Evolutionary conservation across 768 basidiomycete species (phyloP), one percentile per base, ranked within the genome.

Genomic region (Vishniacozyma victoriae): DNA sequence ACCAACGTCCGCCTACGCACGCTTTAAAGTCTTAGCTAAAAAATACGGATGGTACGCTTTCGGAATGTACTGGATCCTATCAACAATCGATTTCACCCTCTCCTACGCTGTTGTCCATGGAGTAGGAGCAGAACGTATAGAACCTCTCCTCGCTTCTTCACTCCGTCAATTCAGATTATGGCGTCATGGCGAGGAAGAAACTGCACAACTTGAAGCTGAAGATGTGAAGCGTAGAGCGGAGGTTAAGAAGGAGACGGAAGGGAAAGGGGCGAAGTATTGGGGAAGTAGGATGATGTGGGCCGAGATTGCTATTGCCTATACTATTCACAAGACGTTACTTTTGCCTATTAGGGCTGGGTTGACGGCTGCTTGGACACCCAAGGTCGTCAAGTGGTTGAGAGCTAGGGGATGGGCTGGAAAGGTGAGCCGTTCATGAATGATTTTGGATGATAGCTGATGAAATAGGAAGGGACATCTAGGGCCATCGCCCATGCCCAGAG

Each of bases 41-140:
- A 80, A 85, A 3, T 95, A 97, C 69, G 93, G 93, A 24, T 90
- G 87, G 87, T 93, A 92, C 67, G 90, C 95, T 16, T 78, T 97
- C 23, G 91, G 86, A 25, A 83, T 97, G 20, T 99, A 99, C 76
- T 36, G 84, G 54, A 66, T 83, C 41, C 68, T 97, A 46, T 79
- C 80, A 35, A 75, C 76, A 5, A 64, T 91, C 67, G 95, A 99
- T 71, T 90, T 97, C 68, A 75, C 80, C 27, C 77, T 95, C 61
- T 82, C 86, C 0, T 95, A 95, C 67, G 78, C 82, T 39, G 82
- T 82, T 43, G 82, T 99, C 65, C 85, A 87, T 59, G 75, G 89
- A 35, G 75, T 95, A 26, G 95, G 95, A 37, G 89, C 90, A 1
- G 91, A 96, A 40, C 82, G 87, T 55, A 91, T 97, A 35, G 79